A percentile compares a stretch with the other conserved stretches of the same genome.
Evolutionary conservation across 2,329 filamentous ascomycete species (phyloP).

Genomic region (Colletotrichum sp.): DNA sequence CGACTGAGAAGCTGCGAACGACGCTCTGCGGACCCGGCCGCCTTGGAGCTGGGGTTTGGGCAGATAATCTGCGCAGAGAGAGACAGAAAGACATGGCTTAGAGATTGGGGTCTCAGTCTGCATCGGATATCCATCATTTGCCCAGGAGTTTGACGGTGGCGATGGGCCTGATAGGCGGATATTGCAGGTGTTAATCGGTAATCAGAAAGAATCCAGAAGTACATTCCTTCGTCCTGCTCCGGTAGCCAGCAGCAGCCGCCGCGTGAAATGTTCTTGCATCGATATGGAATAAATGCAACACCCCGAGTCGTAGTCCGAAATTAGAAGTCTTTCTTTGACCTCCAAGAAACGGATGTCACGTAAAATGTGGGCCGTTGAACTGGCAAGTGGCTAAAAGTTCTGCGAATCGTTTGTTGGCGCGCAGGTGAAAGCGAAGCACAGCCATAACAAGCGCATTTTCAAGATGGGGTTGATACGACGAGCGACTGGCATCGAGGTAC

Average conservation of each 20-base stretch:
- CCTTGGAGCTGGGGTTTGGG: not conserved
- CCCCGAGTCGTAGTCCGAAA: not conserved
- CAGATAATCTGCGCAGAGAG: not conserved
- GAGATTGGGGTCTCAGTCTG: not conserved
- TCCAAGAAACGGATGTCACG: not conserved
- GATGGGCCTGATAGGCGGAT: not conserved
- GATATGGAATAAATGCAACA: not conserved
- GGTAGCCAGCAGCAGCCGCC: not conserved
- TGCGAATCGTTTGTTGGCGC: not conserved
- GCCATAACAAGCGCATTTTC: not conserved
- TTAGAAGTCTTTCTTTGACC: not conserved
- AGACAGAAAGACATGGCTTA: not conserved
- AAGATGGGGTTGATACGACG: not conserved
- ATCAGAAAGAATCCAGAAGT: not conserved
- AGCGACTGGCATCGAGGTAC: not conserved
- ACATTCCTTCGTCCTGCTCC: not conserved
- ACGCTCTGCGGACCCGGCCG: not conserved
- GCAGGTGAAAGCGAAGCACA: not conserved
- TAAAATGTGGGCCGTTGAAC: not conserved
- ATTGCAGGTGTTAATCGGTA: not conserved
- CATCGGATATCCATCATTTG: not conserved
- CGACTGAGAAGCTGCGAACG: not conserved
- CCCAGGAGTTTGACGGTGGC: not conserved
- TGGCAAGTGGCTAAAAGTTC: not conserved
- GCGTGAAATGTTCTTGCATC: not conserved